phyloP scores from a whole-genome alignment of 306 rosid genomes.

The Phaseolus lunatus region DNA sequence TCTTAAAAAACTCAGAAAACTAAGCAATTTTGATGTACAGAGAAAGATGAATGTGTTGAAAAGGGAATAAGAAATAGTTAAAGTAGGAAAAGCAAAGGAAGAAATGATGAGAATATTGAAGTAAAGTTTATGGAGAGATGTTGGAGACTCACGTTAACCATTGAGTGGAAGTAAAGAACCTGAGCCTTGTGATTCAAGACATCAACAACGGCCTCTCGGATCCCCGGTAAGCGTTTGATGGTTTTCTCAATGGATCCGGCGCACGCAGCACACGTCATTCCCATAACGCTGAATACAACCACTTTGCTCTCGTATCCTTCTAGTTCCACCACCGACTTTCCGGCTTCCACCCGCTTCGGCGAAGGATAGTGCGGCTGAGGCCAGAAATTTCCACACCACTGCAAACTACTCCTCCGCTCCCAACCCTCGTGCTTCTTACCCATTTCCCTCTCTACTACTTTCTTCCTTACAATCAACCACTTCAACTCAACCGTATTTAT shows the following conservation, averaged over 20 bases:
- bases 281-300: constrained; percentile 56
- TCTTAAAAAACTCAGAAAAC: not conserved
- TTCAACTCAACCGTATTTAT: not conserved
- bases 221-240: constrained; percentile 78
- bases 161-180: constrained; percentile 58
- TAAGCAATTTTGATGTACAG: not conserved
- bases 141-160: constrained; percentile 57
- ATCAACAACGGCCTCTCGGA: constrained; percentile 69
- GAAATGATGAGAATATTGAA: no score
- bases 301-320: constrained; percentile 55
- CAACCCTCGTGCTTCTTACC: not conserved
- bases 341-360: constrained; percentile 48
- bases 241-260: constrained; percentile 80
- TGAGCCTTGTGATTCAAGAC: constrained; percentile 71
- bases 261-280: constrained; percentile 86
- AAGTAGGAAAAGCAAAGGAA: not conserved
- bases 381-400: constrained; percentile 50
- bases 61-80: not conserved
- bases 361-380: constrained; percentile 75
- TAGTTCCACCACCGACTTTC: not conserved
- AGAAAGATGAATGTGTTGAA: not conserved
- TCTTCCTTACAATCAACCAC: not conserved
- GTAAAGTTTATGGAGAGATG: not conserved
- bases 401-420: constrained; percentile 27
- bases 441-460: not conserved